Evolutionary conservation across 2,329 filamentous ascomycete genomes (phyloP).

Genomic region (Rhinocladiella mackenziei): DNA sequence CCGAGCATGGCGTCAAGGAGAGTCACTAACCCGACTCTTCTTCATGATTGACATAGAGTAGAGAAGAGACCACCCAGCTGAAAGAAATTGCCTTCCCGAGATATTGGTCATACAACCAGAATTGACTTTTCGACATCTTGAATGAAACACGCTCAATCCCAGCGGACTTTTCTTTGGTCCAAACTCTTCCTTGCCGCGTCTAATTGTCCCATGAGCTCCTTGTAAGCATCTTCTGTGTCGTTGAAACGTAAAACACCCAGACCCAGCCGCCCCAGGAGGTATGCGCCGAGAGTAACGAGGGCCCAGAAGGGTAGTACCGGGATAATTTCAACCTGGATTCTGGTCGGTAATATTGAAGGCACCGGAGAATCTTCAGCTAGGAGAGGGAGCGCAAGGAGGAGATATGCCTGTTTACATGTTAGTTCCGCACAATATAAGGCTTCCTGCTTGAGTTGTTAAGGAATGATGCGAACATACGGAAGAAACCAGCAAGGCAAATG

Average conservation of each 20-base stretch:
- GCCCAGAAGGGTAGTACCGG: conserved; percentile 91
- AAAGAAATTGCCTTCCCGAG: neutral
- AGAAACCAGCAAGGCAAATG: conserved; percentile 47
- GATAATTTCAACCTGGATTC: conserved; percentile 59
- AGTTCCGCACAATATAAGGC: neutral
- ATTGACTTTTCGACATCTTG: too few species aligned
- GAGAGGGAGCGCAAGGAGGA: conserved; percentile 29
- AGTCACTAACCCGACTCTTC: neutral
- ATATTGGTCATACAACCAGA: too few species aligned
- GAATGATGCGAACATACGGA: conserved; percentile 14
- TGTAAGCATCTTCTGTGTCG: conserved; percentile 85
- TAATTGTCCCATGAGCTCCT: conserved; percentile 83
- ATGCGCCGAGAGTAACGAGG: conserved; percentile 84
- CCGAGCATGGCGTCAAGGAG: conserved; percentile 36
- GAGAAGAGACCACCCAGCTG: neutral
- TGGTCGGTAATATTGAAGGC: conserved; percentile 29
- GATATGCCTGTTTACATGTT: conserved; percentile 23
- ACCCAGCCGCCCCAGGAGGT: conserved; percentile 86
- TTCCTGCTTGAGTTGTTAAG: neutral
- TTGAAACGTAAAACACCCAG: conserved; percentile 94
- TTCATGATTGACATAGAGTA: conserved; percentile 6
- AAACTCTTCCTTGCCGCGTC: conserved; percentile 43
- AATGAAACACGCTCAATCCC: conserved; percentile 39
- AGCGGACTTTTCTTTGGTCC: conserved; percentile 41
- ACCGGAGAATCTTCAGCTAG: conserved; percentile 27